phyloP scores from a whole-genome alignment of 2,329 filamentous ascomycete species.

The Scedosporium dehoogii region DNA sequence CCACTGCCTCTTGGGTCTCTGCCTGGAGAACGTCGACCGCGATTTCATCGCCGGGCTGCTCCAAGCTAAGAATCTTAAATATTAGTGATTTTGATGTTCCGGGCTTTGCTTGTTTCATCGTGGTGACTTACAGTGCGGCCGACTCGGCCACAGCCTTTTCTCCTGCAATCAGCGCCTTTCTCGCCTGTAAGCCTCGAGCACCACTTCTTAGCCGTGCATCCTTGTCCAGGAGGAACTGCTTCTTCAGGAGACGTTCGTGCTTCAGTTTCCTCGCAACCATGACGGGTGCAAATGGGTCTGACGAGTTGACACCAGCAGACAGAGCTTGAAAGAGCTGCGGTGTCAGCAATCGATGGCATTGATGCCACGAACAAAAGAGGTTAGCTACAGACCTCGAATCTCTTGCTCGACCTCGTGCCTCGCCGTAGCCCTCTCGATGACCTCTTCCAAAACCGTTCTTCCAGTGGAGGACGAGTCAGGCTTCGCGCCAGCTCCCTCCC shows the following conservation, averaged over 20 bases:
- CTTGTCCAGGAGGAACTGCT: conserved; percentile 61
- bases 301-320: conserved; percentile 46
- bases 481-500: conserved; percentile 12
- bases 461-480: conserved; percentile 8
- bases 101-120: background rate
- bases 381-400: conserved; percentile 38
- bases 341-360: background rate
- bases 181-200: conserved; percentile 60
- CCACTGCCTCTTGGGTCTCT: conserved; percentile 60
- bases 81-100: background rate
- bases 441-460: conserved; percentile 51
- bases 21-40: conserved; percentile 43
- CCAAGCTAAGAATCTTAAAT: conserved; percentile 24
- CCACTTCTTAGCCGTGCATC: conserved; percentile 67
- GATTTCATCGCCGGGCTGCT: conserved; percentile 47
- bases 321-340: conserved; percentile 19
- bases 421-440: conserved; percentile 51
- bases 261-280: conserved; percentile 51
- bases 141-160: conserved; percentile 58
- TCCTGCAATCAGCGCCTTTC: conserved; percentile 61
- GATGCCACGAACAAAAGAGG: background rate
- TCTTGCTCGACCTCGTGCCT: conserved; percentile 49
- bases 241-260: conserved; percentile 50
- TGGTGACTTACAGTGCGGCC: conserved; percentile 31
- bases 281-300: conserved; percentile 48